These are phyloP conservation scores for Uromyces viciae-fabae DNA, from an alignment of 1,284 basidiomycete species.

Conservation along the genomic window DNA sequence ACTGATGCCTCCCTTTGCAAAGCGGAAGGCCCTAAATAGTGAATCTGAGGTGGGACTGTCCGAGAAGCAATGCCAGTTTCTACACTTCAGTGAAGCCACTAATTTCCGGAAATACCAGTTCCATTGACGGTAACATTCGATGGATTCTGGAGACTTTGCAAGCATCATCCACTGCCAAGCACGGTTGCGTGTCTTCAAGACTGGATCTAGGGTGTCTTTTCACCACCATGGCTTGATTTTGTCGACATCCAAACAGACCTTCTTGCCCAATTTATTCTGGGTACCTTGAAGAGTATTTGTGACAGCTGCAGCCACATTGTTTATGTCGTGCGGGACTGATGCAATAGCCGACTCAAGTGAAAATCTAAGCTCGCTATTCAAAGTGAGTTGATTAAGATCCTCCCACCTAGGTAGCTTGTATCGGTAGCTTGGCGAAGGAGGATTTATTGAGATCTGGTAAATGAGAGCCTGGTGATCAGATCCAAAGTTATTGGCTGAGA, in stretches of 20 bases:
- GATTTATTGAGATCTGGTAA: neutral
- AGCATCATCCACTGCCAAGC: conserved; percentile 17
- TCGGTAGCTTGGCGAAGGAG: neutral
- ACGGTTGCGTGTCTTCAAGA: neutral
- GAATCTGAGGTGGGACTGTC: neutral
- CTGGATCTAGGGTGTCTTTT: neutral
- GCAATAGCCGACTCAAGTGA: too few species aligned
- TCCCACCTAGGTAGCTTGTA: neutral
- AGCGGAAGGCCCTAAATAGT: neutral
- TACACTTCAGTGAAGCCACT: neutral
- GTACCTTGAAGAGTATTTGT: neutral
- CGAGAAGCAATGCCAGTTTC: neutral
- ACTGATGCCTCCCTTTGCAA: neutral
- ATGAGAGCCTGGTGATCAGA: neutral
- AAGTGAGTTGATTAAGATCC: too few species aligned
- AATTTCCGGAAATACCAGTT: neutral
- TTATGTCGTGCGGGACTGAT: too few species aligned
- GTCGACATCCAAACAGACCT: neutral
- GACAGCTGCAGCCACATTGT: neutral
- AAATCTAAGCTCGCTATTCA: too few species aligned
- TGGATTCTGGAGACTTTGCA: neutral
- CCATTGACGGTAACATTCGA: conserved; percentile 3
- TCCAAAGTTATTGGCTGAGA: neutral
- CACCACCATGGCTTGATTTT: conserved; percentile 23
- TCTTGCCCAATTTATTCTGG: neutral